phyloP scores from a whole-genome alignment of 345 rosid genomes.

The Litchi chinensis region DNA sequence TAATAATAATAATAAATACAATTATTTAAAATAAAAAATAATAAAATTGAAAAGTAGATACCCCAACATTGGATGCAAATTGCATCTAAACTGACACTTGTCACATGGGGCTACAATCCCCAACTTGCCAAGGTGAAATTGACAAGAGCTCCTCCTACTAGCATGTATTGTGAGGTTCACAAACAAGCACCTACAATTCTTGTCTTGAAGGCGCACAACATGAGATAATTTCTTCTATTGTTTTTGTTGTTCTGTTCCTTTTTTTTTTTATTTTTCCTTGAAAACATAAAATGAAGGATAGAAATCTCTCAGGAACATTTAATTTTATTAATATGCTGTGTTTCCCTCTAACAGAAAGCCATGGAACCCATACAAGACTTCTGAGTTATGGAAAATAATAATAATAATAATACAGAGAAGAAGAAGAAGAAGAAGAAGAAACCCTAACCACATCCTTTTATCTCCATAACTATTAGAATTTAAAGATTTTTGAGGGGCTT shows the following conservation, averaged over 20 bases:
- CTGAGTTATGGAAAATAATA: no score
- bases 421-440: no score
- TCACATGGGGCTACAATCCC: constrained; percentile 9
- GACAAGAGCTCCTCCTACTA: neutral
- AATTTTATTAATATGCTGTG: no score
- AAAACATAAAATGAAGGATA: no score
- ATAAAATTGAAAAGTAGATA: neutral
- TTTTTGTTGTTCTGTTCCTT: no score
- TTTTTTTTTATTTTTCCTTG: no score
- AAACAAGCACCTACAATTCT: neutral
- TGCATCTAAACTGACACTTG: constrained; percentile 17
- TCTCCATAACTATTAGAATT: no score
- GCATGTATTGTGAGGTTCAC: constrained; percentile 6
- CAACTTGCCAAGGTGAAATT: neutral
- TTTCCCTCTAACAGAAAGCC: neutral
- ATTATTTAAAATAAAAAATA: neutral
- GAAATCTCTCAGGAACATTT: no score
- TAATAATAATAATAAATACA: neutral
- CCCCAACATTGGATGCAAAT: neutral
- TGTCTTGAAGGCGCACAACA: neutral
- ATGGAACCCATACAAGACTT: neutral
- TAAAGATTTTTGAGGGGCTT: no score
- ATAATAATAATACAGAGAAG: no score
- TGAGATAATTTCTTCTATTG: neutral
- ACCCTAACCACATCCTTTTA: neutral